Conservation (phyloP, 495 filamentous ascomycete genomes). For the Xylona heveae region DNA sequence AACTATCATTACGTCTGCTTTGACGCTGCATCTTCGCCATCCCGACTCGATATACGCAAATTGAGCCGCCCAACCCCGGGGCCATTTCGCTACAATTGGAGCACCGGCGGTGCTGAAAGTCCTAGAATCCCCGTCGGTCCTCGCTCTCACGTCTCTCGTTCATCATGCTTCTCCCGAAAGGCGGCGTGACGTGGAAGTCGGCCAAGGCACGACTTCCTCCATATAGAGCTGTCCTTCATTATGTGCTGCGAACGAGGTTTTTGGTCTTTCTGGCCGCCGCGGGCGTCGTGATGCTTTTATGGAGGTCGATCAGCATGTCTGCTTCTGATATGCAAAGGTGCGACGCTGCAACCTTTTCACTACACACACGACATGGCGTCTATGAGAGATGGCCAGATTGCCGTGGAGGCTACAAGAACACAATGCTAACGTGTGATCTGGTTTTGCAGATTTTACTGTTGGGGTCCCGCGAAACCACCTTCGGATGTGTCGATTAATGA, state of each 20-base stretch:
- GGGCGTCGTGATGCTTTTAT: slow-evolving; percentile 64
- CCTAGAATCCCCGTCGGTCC: too few species aligned
- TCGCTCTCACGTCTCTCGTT: slow-evolving; percentile 2
- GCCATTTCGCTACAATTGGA: too few species aligned
- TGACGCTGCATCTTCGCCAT: too few species aligned
- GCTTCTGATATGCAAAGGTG: slow-evolving; percentile 87
- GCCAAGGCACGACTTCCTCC: slow-evolving; percentile 64
- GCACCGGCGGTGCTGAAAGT: too few species aligned
- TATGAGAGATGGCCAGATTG: too few species aligned
- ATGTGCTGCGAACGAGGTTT: slow-evolving; percentile 61
- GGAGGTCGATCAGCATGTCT: slow-evolving; percentile 64
- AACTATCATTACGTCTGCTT: too few species aligned
- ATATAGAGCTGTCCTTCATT: slow-evolving; percentile 53
- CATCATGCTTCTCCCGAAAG: slow-evolving; percentile 65
- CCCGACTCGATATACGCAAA: too few species aligned
- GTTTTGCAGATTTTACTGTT: slow-evolving; percentile 74
- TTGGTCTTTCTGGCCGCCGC: slow-evolving; percentile 51
- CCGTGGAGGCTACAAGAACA: slow-evolving; percentile 4
- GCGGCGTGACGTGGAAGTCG: slow-evolving; percentile 84
- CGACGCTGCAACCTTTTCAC: slow-evolving; percentile 9
- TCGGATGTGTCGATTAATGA: slow-evolving; percentile 89
- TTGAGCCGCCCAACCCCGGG: too few species aligned
- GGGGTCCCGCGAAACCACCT: slow-evolving; percentile 76
- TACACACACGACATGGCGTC: background rate
- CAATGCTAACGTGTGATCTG: slow-evolving; percentile 8